phyloP scores from a whole-genome alignment of 2,329 filamentous ascomycete species.

The Eutypella sp. region DNA sequence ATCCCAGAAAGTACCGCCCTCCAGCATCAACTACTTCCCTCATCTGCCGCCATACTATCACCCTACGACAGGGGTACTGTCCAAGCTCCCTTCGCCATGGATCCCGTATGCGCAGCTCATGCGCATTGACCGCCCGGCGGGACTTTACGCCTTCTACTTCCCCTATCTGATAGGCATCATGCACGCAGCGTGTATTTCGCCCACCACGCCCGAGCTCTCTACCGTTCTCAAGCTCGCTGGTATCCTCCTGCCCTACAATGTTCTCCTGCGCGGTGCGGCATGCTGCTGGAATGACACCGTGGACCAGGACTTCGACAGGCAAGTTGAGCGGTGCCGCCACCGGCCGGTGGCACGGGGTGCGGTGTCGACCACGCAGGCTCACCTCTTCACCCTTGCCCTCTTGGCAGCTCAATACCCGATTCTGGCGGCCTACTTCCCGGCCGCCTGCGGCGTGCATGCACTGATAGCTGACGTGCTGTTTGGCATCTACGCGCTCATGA shows the following conservation, averaged over 20 bases:
- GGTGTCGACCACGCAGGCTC: constrained; percentile 26
- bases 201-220: constrained; percentile 1
- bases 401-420: too few relatives aligned
- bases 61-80: too few relatives aligned
- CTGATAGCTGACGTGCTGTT: constrained; percentile 29
- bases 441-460: constrained; percentile 32
- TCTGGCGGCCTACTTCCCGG: constrained; percentile 28
- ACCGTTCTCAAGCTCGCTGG: not conserved
- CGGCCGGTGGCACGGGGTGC: constrained; percentile 47
- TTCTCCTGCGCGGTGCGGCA: constrained; percentile 45
- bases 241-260: constrained; percentile 5
- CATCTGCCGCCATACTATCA: too few relatives aligned
- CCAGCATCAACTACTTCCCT: too few relatives aligned
- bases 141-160: constrained; percentile 49
- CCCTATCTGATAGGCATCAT: constrained; percentile 40
- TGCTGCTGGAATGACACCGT: constrained; percentile 53
- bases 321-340: constrained; percentile 45
- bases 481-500: constrained; percentile 44
- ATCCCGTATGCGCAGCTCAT: constrained; percentile 50
- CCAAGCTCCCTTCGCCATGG: too few relatives aligned
- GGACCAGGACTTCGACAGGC: constrained; percentile 48
- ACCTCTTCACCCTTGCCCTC: constrained; percentile 38
- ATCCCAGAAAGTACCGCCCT: too few relatives aligned
- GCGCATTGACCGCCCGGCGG: constrained; percentile 46
- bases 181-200: constrained; percentile 36